Evolutionary conservation across 2,329 filamentous ascomycete genomes (phyloP).

Genomic region (Stemphylium vesicarium): DNA sequence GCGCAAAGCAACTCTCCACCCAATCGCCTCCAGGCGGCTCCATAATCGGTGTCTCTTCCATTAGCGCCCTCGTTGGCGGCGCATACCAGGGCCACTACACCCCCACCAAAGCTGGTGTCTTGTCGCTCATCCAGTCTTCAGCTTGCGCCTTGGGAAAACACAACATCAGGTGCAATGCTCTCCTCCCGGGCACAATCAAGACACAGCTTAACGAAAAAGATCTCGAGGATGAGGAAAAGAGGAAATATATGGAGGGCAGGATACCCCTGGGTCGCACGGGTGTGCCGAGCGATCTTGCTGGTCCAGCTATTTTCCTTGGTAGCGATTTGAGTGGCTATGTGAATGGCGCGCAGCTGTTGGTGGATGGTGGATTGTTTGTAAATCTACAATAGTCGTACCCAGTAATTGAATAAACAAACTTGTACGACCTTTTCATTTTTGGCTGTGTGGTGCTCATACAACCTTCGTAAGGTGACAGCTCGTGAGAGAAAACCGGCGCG

Average conservation of each 20-base stretch:
- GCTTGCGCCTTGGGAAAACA: slow-evolving; percentile 80
- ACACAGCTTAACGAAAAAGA: slow-evolving; percentile 87
- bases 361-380: slow-evolving; percentile 89
- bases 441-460: no score
- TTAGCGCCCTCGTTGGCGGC: slow-evolving; percentile 78
- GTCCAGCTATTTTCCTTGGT: slow-evolving; percentile 84
- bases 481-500: no score
- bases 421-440: not conserved
- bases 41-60: slow-evolving; percentile 78
- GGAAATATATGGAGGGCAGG: slow-evolving; percentile 77
- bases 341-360: slow-evolving; percentile 80
- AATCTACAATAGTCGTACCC: slow-evolving; percentile 62
- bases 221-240: slow-evolving; percentile 74
- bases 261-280: slow-evolving; percentile 69
- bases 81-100: slow-evolving; percentile 84
- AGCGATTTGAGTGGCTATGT: slow-evolving; percentile 67
- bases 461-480: no score
- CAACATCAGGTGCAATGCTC: slow-evolving; percentile 79
- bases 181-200: slow-evolving; percentile 81
- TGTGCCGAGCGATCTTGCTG: slow-evolving; percentile 71
- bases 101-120: slow-evolving; percentile 80
- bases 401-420: not conserved
- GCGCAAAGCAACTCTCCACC: slow-evolving; percentile 79
- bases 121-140: slow-evolving; percentile 82
- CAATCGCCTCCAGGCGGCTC: slow-evolving; percentile 70